Evolutionary conservation across 1,284 basidiomycete species (phyloP), one percentile per base, ranked within the genome.

Genomic region (Marasmius oreades): DNA sequence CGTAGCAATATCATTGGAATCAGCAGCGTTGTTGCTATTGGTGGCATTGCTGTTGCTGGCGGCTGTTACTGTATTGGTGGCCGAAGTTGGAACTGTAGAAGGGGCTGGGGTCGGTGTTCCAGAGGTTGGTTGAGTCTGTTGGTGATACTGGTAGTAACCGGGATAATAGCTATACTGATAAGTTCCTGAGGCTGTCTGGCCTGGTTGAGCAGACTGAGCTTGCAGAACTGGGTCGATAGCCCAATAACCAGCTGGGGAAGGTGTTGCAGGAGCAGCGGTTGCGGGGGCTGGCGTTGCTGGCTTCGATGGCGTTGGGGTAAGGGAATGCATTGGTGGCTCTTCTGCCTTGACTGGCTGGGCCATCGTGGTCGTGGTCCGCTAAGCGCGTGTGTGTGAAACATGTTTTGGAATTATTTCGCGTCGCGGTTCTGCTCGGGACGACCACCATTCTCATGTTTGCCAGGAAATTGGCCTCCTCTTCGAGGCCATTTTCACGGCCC

Each of bases 1-100:
- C 4, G 86, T 88, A 10, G 88, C 81, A 37, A 90, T 80, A 64
- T 91, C 89, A 1, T 84, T 72, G 3, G 81, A 85, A 61, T 88
- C 86, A 52, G 78, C 71, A 31, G 12, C 33, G 26, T 28, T 31
- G 26, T 14, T 50, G 24, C 26, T 26, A 33, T 16, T 24, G 23
- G 45, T 28, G n/a, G 20, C 23, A 10, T 69, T 67, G 26, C 63
- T 67, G 28, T 31, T 56, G 16, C 64, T 61, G 31, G 69, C 51
- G 0, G 68, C 58, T 4, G 65, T 62, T 16, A 64, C 63, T 23
- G 68, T 59, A 36, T 66, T 58, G 20, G 63, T 62, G 16, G 64
- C 54, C 48, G 47, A 33, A 26, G 47, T 48, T 58, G 67, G 61
- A 14, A 16, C 39, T 42, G 39, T 20, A 8, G 47, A 33, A 31